phyloP scores from a whole-genome alignment of 495 filamentous ascomycete genomes.

The Tuber borchii region DNA sequence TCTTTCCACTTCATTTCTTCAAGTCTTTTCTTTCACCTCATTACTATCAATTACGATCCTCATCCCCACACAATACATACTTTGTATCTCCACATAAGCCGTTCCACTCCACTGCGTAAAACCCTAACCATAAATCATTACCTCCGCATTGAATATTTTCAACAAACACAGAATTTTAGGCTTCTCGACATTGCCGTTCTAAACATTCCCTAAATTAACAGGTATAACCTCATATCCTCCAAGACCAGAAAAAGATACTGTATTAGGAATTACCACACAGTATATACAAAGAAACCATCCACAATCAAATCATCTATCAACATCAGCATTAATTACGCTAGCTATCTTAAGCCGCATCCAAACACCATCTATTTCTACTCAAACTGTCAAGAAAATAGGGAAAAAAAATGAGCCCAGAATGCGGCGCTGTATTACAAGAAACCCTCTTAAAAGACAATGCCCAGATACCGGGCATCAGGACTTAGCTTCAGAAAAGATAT shows the following conservation, averaged over 20 bases:
- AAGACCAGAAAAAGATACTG: neutral
- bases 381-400: neutral
- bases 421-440: neutral
- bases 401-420: neutral
- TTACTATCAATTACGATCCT: too few relatives aligned
- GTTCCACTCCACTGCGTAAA: too few relatives aligned
- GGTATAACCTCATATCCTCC: neutral
- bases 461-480: constrained; percentile 4
- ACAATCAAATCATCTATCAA: neutral
- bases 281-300: neutral
- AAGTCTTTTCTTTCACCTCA: too few relatives aligned
- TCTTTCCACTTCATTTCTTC: too few relatives aligned
- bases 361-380: neutral
- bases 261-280: neutral
- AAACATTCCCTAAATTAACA: neutral
- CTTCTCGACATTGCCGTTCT: neutral
- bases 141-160: too few relatives aligned
- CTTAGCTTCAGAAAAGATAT: constrained; percentile 59
- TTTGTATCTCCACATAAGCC: too few relatives aligned
- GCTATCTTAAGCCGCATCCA: neutral
- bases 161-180: neutral
- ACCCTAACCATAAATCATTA: too few relatives aligned
- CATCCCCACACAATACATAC: too few relatives aligned
- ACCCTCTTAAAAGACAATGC: neutral
- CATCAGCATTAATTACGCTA: neutral